Percentiles rank a stretch among this genome's conserved stretches.
phyloP scores from a whole-genome alignment of 805 yeast genomes.

The Ogataea philodendri region DNA sequence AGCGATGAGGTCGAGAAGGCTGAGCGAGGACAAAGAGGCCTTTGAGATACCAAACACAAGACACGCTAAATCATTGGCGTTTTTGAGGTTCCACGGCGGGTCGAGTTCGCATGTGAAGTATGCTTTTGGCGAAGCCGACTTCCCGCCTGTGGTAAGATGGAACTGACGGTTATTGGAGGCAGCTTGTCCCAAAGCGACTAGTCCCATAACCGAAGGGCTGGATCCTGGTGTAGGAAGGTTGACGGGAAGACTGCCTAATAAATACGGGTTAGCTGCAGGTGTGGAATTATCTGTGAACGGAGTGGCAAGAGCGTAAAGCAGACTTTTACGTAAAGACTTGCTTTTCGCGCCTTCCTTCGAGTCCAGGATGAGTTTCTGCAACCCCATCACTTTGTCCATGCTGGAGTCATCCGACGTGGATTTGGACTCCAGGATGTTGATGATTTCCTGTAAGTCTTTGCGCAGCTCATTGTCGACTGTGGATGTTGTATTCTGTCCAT shows the following conservation, averaged over 20 bases:
- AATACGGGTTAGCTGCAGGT: constrained; percentile 7
- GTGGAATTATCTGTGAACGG: constrained; percentile 51
- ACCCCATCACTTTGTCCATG: constrained; percentile 42
- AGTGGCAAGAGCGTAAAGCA: constrained; percentile 63
- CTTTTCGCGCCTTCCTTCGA: constrained; percentile 37
- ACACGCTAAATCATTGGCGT: constrained; percentile 88
- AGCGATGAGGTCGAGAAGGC: constrained; percentile 74
- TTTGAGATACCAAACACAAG: constrained; percentile 80
- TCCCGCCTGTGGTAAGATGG: constrained; percentile 67
- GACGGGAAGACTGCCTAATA: constrained; percentile 30
- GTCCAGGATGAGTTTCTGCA: constrained; percentile 56
- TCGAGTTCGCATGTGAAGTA: constrained; percentile 74
- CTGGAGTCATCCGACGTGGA: constrained; percentile 22
- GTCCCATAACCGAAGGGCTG: constrained; percentile 28
- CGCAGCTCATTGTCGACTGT: constrained; percentile 9
- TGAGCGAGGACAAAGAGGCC: constrained; percentile 55
- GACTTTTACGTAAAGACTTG: constrained; percentile 41
- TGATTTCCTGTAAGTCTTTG: constrained; percentile 47
- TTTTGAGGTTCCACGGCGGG: constrained; percentile 76
- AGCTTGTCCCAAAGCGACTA: constrained; percentile 18
- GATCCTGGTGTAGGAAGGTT: too few relatives aligned
- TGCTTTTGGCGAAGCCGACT: constrained; percentile 73
- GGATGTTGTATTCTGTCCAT: constrained; percentile 4
- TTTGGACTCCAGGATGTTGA: constrained; percentile 45
- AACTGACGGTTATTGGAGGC: constrained; percentile 35